Evolutionary conservation across 768 basidiomycete genomes (phyloP).

Genomic region (Trichaptum fuscoviolaceum): DNA sequence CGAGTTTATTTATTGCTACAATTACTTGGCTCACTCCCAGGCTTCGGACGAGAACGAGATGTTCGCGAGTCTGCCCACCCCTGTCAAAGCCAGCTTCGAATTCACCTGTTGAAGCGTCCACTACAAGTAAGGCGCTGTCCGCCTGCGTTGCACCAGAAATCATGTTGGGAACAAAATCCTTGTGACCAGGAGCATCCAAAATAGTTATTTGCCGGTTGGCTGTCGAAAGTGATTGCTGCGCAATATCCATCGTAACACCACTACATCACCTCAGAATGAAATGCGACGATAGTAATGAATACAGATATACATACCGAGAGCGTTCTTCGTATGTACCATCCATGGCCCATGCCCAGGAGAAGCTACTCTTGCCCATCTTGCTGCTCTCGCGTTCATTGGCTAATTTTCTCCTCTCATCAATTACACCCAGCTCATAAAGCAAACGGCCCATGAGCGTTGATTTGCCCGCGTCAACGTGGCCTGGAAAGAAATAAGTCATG

Average conservation of each 20-base stretch:
- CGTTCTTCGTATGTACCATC: conserved; percentile 92
- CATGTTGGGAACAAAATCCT: conserved; percentile 99
- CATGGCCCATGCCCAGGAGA: conserved; percentile 97
- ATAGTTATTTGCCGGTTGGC: conserved; percentile 77
- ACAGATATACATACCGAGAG: conserved; percentile 56
- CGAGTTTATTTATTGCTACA: conserved; percentile 93
- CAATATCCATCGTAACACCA: conserved; percentile 98
- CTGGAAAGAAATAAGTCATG: conserved; percentile 33
- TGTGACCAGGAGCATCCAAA: conserved; percentile 97
- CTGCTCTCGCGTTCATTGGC: conserved; percentile 87
- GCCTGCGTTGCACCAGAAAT: conserved; percentile 98
- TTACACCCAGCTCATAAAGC: conserved; percentile 83
- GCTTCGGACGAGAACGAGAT: conserved; percentile 85
- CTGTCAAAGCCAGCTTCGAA: conserved; percentile 95
- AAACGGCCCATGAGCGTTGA: conserved; percentile 96
- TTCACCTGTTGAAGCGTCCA: conserved; percentile 85
- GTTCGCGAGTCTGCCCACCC: conserved; percentile 94
- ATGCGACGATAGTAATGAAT: neutral
- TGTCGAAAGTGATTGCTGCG: conserved; percentile 72
- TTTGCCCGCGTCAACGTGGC: conserved; percentile 98
- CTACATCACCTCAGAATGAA: conserved; percentile 34
- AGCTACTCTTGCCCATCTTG: conserved; percentile 90
- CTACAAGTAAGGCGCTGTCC: conserved; percentile 89
- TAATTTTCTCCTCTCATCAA: conserved; percentile 79
- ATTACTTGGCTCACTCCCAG: conserved; percentile 89